phyloP scores from a whole-genome alignment of 2,329 filamentous ascomycete species.

The Cladosporium phlei region DNA sequence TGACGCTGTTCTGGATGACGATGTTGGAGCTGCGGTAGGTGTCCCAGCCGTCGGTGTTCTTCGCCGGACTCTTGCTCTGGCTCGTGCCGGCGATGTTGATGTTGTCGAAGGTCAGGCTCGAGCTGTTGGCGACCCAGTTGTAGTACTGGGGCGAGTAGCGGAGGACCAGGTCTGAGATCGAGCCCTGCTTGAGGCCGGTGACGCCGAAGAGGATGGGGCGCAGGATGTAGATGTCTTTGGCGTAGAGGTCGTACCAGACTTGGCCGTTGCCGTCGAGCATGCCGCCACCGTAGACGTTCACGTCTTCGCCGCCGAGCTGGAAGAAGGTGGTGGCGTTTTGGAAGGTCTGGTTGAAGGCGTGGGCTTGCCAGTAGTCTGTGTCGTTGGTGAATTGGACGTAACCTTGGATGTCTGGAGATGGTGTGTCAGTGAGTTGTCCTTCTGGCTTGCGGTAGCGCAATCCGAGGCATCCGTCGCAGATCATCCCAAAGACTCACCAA shows the following conservation, averaged over 20 bases:
- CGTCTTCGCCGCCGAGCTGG: slow-evolving; percentile 60
- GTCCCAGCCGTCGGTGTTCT: slow-evolving; percentile 54
- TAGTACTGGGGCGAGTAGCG: slow-evolving; percentile 60
- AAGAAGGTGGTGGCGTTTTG: slow-evolving; percentile 66
- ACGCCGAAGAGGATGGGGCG: slow-evolving; percentile 56
- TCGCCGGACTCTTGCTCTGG: slow-evolving; percentile 50
- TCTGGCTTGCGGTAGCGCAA: neutral
- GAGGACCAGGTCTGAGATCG: slow-evolving; percentile 57
- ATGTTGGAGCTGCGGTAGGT: slow-evolving; percentile 59
- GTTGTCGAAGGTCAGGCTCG: slow-evolving; percentile 58
- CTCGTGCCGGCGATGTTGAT: slow-evolving; percentile 56
- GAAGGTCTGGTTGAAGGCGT: slow-evolving; percentile 60
- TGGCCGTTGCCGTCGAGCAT: slow-evolving; percentile 62
- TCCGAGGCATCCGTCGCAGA: neutral
- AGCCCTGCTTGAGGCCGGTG: slow-evolving; percentile 54
- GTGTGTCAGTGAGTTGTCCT: slow-evolving; percentile 16
- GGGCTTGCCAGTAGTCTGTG: slow-evolving; percentile 63
- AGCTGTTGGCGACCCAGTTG: slow-evolving; percentile 62
- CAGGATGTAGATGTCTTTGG: slow-evolving; percentile 52
- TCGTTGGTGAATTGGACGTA: slow-evolving; percentile 61
- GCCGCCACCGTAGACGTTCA: slow-evolving; percentile 64
- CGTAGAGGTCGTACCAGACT: slow-evolving; percentile 61
- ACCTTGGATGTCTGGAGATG: slow-evolving; percentile 50
- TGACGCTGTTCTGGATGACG: slow-evolving; percentile 62
- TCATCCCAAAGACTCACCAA: slow-evolving; percentile 41